phyloP scores from a whole-genome alignment of 345 rosid genomes.

The Rhizophora apiculata region DNA sequence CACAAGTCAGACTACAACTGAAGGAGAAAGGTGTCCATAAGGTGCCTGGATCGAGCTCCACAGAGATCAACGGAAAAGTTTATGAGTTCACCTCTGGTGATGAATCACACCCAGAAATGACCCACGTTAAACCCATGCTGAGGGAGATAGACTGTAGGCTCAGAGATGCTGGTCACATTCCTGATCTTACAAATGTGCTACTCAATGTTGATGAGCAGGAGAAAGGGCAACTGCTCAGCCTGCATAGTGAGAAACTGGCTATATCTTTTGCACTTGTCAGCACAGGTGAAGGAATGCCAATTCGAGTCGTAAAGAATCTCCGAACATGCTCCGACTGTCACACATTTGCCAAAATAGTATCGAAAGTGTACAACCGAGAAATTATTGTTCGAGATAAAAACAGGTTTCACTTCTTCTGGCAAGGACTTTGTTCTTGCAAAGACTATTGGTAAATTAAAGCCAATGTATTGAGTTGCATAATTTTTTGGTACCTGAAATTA shows the following conservation, averaged over 20 bases:
- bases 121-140: slow-evolving; percentile 41
- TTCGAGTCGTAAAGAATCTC: slow-evolving; percentile 55
- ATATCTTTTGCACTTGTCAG: slow-evolving; percentile 51
- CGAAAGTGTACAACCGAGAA: slow-evolving; percentile 41
- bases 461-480: neutral
- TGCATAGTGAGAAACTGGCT: slow-evolving; percentile 66
- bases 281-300: slow-evolving; percentile 37
- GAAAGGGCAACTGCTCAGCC: slow-evolving; percentile 43
- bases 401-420: slow-evolving; percentile 52
- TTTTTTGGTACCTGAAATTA: neutral
- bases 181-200: slow-evolving; percentile 47
- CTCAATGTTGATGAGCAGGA: slow-evolving; percentile 58
- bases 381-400: slow-evolving; percentile 52
- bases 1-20: slow-evolving; percentile 52
- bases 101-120: slow-evolving; percentile 53
- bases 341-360: slow-evolving; percentile 46
- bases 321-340: slow-evolving; percentile 62
- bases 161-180: slow-evolving; percentile 43
- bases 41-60: slow-evolving; percentile 51
- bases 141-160: slow-evolving; percentile 40
- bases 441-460: slow-evolving; percentile 42
- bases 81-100: slow-evolving; percentile 58
- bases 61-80: slow-evolving; percentile 37
- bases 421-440: slow-evolving; percentile 52
- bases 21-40: slow-evolving; percentile 53